Evolutionary conservation across 768 basidiomycete genomes (phyloP), one percentile per base, ranked within the genome.

Genomic region (Porpolomopsis calyptriformis): DNA sequence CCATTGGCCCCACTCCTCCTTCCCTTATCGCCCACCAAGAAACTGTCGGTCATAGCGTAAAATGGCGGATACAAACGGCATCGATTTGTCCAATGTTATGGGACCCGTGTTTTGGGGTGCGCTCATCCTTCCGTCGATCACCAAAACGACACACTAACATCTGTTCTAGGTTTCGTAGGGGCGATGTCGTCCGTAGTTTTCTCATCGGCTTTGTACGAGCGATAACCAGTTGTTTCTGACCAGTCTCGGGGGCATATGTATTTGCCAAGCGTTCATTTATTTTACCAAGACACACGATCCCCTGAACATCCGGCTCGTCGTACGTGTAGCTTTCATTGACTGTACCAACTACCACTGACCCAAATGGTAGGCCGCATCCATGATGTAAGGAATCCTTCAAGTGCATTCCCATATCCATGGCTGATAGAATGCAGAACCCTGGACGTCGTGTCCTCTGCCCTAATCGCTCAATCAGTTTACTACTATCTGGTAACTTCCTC

Each of bases 391-490:
- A 16, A 47, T 14, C 18, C 19, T 14, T 38, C 18, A 14, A 42
- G 11, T 23, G 22, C 31, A 12, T 46, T 19, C 3, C 8, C 4
- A 24, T 11, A 19, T 16, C 18, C 14, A 5, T 33, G n/a, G 25
- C 22, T 45, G 4, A 19, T 18, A 16, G 20, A 49, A 34, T 14
- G 4, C 29, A 62, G 55, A 20, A 34, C 61, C 22, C 53, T 72
- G 19, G 70, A 73, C 37, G 37, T 72, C 7, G 45, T 57, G 0
- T 71, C 69, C 1, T 67, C 69, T 1, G 55, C 55, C 19, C 55
- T 73, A 10, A 62, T 69, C 8, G 68, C 66, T 1, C 66, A 72
- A 50, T 69, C 69, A 2, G 57, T 73, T 22, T 71, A 69, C 51
- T 67, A 69, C 49, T 73, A 73, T 47, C 54, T 71, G 44, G 71